Conservation (phyloP, 2,329 filamentous ascomycete species). For the Fusarium phyllophilum region DNA sequence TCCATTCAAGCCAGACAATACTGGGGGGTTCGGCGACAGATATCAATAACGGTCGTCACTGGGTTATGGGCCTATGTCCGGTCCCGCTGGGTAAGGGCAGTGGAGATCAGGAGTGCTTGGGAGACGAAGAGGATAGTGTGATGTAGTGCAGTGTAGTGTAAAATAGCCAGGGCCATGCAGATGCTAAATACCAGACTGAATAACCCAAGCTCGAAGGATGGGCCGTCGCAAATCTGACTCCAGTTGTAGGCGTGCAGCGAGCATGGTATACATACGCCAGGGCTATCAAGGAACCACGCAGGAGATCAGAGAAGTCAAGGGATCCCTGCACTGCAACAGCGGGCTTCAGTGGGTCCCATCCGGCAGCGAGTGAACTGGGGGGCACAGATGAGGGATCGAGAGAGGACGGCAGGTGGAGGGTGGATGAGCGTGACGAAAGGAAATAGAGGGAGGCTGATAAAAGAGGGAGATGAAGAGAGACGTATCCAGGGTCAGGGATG, state of each 20-base stretch:
- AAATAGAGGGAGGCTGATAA: slow-evolving; percentile 23
- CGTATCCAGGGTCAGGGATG: slow-evolving; percentile 29
- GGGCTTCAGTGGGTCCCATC: slow-evolving; percentile 40
- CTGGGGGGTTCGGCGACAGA: slow-evolving; percentile 27
- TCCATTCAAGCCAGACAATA: slow-evolving; percentile 12
- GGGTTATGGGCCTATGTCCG: slow-evolving; percentile 13
- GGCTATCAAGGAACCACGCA: slow-evolving; percentile 40
- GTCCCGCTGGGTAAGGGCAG: slow-evolving; percentile 35
- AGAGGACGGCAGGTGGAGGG: slow-evolving; percentile 15
- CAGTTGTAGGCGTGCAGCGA: slow-evolving; percentile 40
- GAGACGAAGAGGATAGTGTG: neutral
- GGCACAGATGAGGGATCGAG: slow-evolving; percentile 21
- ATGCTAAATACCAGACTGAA: slow-evolving; percentile 34
- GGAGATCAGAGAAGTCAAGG: slow-evolving; percentile 41
- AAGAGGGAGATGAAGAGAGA: slow-evolving; percentile 36
- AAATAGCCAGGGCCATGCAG: slow-evolving; percentile 29
- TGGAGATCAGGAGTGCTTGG: slow-evolving; percentile 25
- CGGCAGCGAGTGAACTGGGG: slow-evolving; percentile 33
- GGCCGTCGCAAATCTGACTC: slow-evolving; percentile 40
- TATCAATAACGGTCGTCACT: slow-evolving; percentile 27
- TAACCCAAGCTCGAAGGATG: slow-evolving; percentile 13
- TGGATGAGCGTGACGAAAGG: slow-evolving; percentile 10
- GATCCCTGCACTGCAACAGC: slow-evolving; percentile 35
- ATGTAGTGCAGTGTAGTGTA: slow-evolving; percentile 13
- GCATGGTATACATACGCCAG: slow-evolving; percentile 33